These are phyloP conservation scores for Posidonia australis DNA, from an alignment of 106 monocot genomes.

Conservation along the genomic window DNA sequence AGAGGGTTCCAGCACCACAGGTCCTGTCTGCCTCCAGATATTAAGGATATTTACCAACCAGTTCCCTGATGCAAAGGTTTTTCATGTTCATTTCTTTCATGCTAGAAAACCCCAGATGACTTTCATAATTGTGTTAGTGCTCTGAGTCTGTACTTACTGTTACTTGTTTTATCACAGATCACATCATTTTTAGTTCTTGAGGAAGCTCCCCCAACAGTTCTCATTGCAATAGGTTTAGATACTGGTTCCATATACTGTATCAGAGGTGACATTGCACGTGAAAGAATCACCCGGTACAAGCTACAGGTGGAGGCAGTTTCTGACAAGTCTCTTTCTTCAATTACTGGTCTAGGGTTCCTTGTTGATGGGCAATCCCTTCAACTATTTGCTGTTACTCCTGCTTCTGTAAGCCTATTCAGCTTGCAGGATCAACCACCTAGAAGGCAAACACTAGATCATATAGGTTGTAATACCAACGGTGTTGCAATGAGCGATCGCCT, in stretches of 20 bases:
- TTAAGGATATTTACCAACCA: slow-evolving; percentile 80
- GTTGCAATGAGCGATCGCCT: slow-evolving; percentile 84
- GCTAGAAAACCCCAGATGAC: neutral
- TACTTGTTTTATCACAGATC: slow-evolving; percentile 40
- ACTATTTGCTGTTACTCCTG: slow-evolving; percentile 75
- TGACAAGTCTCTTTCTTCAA: slow-evolving; percentile 28
- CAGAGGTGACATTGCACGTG: slow-evolving; percentile 91
- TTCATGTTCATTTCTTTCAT: neutral
- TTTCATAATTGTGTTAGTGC: neutral
- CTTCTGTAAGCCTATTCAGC: slow-evolving; percentile 71
- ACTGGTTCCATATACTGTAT: slow-evolving; percentile 93
- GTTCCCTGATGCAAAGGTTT: slow-evolving; percentile 77
- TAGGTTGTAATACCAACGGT: slow-evolving; percentile 66
- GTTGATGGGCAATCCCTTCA: slow-evolving; percentile 73
- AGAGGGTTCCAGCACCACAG: slow-evolving; percentile 74
- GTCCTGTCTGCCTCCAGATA: slow-evolving; percentile 81
- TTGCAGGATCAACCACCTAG: slow-evolving; percentile 71
- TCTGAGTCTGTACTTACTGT: neutral
- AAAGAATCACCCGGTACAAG: slow-evolving; percentile 82
- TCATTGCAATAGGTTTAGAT: slow-evolving; percentile 76
- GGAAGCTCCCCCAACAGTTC: slow-evolving; percentile 83
- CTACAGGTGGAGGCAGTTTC: slow-evolving; percentile 50
- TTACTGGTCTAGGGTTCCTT: slow-evolving; percentile 71
- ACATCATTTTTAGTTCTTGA: slow-evolving; percentile 91
- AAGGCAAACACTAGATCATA: slow-evolving; percentile 76